phyloP scores from a whole-genome alignment of 1,284 basidiomycete genomes.

The Chalciporus sp. region DNA sequence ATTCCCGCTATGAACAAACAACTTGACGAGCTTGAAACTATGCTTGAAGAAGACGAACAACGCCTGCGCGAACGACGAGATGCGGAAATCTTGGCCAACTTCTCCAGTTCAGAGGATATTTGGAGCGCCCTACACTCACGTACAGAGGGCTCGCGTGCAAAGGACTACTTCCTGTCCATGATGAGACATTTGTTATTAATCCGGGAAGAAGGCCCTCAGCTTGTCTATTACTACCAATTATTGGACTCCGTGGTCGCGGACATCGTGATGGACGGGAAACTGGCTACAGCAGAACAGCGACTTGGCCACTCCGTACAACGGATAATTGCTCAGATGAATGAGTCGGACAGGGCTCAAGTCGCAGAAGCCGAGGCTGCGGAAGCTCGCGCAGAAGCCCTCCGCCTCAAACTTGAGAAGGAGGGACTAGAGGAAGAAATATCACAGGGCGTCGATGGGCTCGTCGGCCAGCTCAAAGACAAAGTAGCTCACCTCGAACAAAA shows the following conservation, averaged over 20 bases:
- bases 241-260: slow-evolving; percentile 93
- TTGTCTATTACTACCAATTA: slow-evolving; percentile 90
- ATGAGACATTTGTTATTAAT: slow-evolving; percentile 94
- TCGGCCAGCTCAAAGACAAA: slow-evolving; percentile 80
- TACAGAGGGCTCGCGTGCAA: slow-evolving; percentile 77
- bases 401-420: slow-evolving; percentile 73
- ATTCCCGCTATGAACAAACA: slow-evolving; percentile 69
- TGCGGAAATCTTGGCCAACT: slow-evolving; percentile 73
- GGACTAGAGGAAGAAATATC: slow-evolving; percentile 80
- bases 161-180: slow-evolving; percentile 88
- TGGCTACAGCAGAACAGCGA: slow-evolving; percentile 82
- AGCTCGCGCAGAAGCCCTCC: slow-evolving; percentile 64
- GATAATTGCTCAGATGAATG: slow-evolving; percentile 89
- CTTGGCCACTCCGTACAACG: slow-evolving; percentile 90
- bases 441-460: slow-evolving; percentile 80
- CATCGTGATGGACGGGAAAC: slow-evolving; percentile 91
- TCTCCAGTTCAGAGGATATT: slow-evolving; percentile 85
- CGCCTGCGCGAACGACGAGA: slow-evolving; percentile 80
- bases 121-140: slow-evolving; percentile 81
- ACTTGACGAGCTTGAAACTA: slow-evolving; percentile 66
- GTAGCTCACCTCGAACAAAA: slow-evolving; percentile 80
- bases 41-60: slow-evolving; percentile 79
- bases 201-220: slow-evolving; percentile 81
- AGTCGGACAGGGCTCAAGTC: slow-evolving; percentile 82
- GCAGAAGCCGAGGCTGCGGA: slow-evolving; percentile 81